Conservation (phyloP, 2,329 filamentous ascomycete genomes). For the Bipolaris zeicola region DNA sequence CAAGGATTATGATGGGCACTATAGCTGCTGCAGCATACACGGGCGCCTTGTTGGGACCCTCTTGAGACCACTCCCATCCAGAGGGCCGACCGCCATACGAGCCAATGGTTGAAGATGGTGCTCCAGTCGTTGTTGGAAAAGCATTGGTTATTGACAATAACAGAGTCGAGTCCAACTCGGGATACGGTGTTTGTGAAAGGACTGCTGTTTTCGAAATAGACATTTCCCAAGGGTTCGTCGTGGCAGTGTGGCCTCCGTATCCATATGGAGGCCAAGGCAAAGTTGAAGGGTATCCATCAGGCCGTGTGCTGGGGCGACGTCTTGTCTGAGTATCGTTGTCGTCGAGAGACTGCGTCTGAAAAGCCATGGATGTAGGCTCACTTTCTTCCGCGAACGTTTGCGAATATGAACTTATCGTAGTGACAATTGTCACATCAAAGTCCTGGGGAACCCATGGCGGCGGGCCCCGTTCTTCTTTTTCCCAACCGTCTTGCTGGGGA, state of each 20-base stretch:
- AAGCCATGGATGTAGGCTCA: not conserved
- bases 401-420: not conserved
- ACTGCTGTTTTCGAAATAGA: conserved; percentile 7
- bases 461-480: conserved; percentile 5
- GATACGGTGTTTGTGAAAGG: conserved; percentile 8
- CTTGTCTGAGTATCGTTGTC: conserved; percentile 1
- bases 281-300: not conserved
- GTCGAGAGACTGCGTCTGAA: not conserved
- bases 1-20: conserved; percentile 32
- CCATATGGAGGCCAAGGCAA: conserved; percentile 4
- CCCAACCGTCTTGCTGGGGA: conserved; percentile 10
- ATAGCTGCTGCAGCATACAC: conserved; percentile 34
- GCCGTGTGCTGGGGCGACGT: not conserved
- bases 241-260: not conserved
- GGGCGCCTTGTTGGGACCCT: conserved; percentile 16
- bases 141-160: conserved; percentile 3
- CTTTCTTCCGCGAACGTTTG: not conserved
- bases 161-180: not conserved
- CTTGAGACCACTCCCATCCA: conserved; percentile 5
- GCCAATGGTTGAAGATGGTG: conserved; percentile 4
- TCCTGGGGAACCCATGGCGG: conserved; percentile 2
- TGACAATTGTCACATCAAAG: not conserved
- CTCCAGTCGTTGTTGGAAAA: not conserved
- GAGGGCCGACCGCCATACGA: conserved; percentile 1
- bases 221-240: conserved; percentile 2